Conservation (phyloP, 1,284 basidiomycete species). For the Termitomyces sp. region DNA sequence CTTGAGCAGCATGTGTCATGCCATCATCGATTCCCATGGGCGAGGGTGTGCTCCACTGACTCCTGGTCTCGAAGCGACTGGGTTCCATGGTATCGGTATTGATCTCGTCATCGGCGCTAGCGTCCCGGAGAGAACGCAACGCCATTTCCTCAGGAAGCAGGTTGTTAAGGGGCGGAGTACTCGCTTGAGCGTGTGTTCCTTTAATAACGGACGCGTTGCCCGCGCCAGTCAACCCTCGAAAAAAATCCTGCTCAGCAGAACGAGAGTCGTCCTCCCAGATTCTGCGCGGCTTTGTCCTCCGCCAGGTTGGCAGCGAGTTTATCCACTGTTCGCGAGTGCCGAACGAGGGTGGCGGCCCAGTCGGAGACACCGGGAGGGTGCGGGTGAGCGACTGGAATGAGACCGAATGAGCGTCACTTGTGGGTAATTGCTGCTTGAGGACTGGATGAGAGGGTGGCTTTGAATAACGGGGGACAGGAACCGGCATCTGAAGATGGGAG, state of each 20-base stretch:
- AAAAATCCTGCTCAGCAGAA: constrained; percentile 51
- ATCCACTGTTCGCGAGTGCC: constrained; percentile 69
- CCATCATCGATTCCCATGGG: constrained; percentile 17
- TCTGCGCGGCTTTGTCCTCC: constrained; percentile 58
- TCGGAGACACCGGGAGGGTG: constrained; percentile 53
- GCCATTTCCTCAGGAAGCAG: constrained; percentile 20
- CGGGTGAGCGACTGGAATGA: constrained; percentile 49
- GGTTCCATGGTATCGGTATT: constrained; percentile 30
- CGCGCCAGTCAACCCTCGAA: constrained; percentile 65
- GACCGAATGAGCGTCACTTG: constrained; percentile 38
- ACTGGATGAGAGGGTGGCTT: constrained; percentile 58
- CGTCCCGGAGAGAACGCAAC: constrained; percentile 20
- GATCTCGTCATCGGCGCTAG: constrained; percentile 43
- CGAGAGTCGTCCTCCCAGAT: constrained; percentile 55
- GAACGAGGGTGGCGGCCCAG: constrained; percentile 57
- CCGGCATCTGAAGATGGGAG: constrained; percentile 65
- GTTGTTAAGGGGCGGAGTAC: constrained; percentile 67
- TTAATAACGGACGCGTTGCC: constrained; percentile 73
- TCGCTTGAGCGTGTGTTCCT: constrained; percentile 75
- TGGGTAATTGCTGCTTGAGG: constrained; percentile 49
- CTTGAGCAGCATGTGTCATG: constrained; percentile 20
- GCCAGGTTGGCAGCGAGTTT: constrained; percentile 62
- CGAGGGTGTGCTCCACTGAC: constrained; percentile 30
- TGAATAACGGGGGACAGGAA: constrained; percentile 63
- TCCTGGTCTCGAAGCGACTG: constrained; percentile 30